Evolutionary conservation across 371 early-diverging fungal genomes (phyloP).

Genomic region (Circinella umbellata): DNA sequence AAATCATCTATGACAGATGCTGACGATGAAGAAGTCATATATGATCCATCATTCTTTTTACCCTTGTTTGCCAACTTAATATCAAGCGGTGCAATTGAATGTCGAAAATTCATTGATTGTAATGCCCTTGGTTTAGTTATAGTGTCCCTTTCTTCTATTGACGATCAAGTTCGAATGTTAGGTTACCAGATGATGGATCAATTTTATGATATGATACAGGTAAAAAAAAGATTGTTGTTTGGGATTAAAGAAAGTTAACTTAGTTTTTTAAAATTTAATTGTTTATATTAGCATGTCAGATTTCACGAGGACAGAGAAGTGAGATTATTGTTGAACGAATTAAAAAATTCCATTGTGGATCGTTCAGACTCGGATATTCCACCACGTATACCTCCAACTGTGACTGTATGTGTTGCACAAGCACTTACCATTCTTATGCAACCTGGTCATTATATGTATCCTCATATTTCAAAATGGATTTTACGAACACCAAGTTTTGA

Average conservation of each 20-base stretch:
- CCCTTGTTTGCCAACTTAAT: conserved; percentile 72
- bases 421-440: conserved; percentile 63
- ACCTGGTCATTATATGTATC: conserved; percentile 80
- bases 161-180: conserved; percentile 58
- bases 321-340: conserved; percentile 62
- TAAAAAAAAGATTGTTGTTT: conserved; percentile 26
- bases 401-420: conserved; percentile 73
- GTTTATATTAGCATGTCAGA: conserved; percentile 32
- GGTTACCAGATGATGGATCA: conserved; percentile 73
- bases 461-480: conserved; percentile 75
- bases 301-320: conserved; percentile 73
- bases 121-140: conserved; percentile 73
- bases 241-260: not conserved
- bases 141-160: conserved; percentile 61
- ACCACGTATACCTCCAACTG: conserved; percentile 68
- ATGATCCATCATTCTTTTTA: conserved; percentile 75
- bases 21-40: conserved; percentile 27
- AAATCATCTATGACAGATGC: conserved; percentile 15
- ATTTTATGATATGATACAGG: conserved; percentile 63
- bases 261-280: not conserved
- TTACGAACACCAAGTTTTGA: conserved; percentile 75
- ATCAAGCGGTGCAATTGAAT: conserved; percentile 59
- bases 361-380: conserved; percentile 46
- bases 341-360: conserved; percentile 70
- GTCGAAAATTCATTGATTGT: conserved; percentile 69